Percentiles rank a stretch among this genome's conserved stretches.
Conservation (phyloP, 768 basidiomycete species). For the Hygrophorus pudorinus region DNA sequence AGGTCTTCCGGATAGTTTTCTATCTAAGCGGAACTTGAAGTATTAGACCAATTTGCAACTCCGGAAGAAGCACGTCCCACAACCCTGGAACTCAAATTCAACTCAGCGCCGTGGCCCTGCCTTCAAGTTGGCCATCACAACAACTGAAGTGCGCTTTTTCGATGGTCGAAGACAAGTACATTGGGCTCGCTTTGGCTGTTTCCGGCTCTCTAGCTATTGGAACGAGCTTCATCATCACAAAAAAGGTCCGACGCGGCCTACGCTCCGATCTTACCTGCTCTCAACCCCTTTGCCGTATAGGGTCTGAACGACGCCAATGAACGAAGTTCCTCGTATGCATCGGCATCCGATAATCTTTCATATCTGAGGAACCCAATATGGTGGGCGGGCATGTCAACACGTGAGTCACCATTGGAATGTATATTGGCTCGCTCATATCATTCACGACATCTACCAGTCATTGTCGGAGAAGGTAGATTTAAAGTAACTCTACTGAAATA, state of each 20-base stretch:
- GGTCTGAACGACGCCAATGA: slow-evolving; percentile 82
- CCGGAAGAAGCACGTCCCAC: too few relatives aligned
- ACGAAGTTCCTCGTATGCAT: slow-evolving; percentile 32
- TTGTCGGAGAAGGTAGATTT: slow-evolving; percentile 76
- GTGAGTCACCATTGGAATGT: slow-evolving; percentile 40
- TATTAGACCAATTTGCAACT: too few relatives aligned
- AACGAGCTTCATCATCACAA: slow-evolving; percentile 96
- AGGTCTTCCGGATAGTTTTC: too few relatives aligned
- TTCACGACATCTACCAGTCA: slow-evolving; percentile 41
- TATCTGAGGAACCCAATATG: slow-evolving; percentile 91
- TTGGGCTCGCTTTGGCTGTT: slow-evolving; percentile 84
- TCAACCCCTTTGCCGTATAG: slow-evolving; percentile 29
- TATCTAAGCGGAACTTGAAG: too few relatives aligned
- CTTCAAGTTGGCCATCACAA: too few relatives aligned
- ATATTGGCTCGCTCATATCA: background rate
- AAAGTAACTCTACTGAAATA: background rate
- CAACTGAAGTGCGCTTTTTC: too few relatives aligned
- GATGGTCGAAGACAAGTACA: slow-evolving; percentile 92
- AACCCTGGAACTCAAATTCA: too few relatives aligned
- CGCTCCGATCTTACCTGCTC: background rate
- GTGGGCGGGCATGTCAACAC: slow-evolving; percentile 92
- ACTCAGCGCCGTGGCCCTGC: too few relatives aligned
- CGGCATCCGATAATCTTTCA: slow-evolving; percentile 72
- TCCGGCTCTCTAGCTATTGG: slow-evolving; percentile 83
- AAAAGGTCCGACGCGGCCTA: slow-evolving; percentile 56